phyloP scores from a whole-genome alignment of 129 eudicot genomes.

The Centrapalus pauciflorus region DNA sequence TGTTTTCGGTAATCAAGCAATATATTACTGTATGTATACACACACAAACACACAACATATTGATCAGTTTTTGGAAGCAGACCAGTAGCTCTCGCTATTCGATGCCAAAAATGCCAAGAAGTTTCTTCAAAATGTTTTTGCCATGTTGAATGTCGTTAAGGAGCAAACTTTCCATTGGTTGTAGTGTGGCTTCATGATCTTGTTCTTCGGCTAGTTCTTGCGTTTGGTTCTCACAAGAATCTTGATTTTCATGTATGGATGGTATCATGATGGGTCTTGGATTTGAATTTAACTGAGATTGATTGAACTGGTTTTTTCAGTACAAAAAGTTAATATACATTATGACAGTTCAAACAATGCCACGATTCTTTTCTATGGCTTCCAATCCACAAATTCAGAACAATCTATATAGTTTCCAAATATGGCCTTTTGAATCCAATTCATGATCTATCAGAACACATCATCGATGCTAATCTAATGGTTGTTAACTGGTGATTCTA shows the following conservation, averaged over 20 bases:
- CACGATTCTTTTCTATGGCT: not conserved
- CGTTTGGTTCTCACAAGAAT: constrained; percentile 17
- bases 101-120: constrained; percentile 21
- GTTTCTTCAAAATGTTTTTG: constrained; percentile 13
- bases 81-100: too few species aligned
- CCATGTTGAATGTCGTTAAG: constrained; percentile 6
- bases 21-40: too few species aligned
- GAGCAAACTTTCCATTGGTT: constrained; percentile 1
- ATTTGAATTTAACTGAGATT: constrained; percentile 28
- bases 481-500: not conserved
- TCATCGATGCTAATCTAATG: constrained; percentile 6
- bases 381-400: not conserved
- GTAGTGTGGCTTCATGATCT: constrained; percentile 10
- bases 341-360: constrained; percentile 8
- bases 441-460: not conserved
- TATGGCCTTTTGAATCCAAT: not conserved
- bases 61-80: not conserved
- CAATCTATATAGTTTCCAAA: not conserved
- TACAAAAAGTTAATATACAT: not conserved
- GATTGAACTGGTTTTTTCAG: constrained; percentile 30
- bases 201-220: constrained; percentile 16
- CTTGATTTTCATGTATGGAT: constrained; percentile 26
- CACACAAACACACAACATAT: constrained; percentile 14
- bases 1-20: constrained; percentile 3
- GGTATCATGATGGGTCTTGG: constrained; percentile 21